These are phyloP conservation scores for Capsicum baccatum DNA, from an alignment of 257 asterid species.

Conservation along the genomic window DNA sequence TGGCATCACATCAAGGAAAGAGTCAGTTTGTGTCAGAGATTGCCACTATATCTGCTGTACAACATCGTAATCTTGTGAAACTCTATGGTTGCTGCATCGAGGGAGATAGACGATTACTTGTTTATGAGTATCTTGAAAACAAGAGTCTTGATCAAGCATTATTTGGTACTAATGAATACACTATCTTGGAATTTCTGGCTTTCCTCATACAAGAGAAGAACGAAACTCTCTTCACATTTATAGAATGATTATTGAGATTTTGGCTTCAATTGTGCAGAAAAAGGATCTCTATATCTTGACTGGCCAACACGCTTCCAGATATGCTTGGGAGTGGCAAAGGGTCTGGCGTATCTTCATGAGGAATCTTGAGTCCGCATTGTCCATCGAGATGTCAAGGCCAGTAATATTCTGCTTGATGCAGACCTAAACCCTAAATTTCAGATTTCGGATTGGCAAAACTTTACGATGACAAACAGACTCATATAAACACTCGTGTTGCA, in stretches of 20 bases:
- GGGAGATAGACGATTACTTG: constrained; percentile 71
- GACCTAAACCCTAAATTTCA: constrained; percentile 67
- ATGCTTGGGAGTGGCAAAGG: constrained; percentile 83
- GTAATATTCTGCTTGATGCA: constrained; percentile 73
- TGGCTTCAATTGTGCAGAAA: constrained; percentile 45
- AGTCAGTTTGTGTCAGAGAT: constrained; percentile 88
- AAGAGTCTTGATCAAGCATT: constrained; percentile 75
- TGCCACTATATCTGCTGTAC: constrained; percentile 91
- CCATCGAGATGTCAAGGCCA: constrained; percentile 80
- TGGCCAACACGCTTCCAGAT: constrained; percentile 70
- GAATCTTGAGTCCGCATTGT: constrained; percentile 69
- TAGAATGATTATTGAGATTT: background rate
- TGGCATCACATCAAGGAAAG: constrained; percentile 86
- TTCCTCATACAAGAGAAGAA: background rate
- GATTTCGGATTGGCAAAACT: constrained; percentile 81
- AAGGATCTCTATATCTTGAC: constrained; percentile 50
- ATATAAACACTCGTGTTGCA: constrained; percentile 85
- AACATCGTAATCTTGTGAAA: constrained; percentile 88
- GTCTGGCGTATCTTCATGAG: constrained; percentile 75
- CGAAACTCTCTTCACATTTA: background rate
- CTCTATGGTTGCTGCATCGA: constrained; percentile 84
- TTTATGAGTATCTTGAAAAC: constrained; percentile 81
- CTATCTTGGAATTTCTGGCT: background rate
- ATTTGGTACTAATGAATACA: constrained; percentile 50
- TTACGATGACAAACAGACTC: constrained; percentile 73